Conservation (phyloP, 169 alveolate species). For the Besnoitia besnoiti region DNA sequence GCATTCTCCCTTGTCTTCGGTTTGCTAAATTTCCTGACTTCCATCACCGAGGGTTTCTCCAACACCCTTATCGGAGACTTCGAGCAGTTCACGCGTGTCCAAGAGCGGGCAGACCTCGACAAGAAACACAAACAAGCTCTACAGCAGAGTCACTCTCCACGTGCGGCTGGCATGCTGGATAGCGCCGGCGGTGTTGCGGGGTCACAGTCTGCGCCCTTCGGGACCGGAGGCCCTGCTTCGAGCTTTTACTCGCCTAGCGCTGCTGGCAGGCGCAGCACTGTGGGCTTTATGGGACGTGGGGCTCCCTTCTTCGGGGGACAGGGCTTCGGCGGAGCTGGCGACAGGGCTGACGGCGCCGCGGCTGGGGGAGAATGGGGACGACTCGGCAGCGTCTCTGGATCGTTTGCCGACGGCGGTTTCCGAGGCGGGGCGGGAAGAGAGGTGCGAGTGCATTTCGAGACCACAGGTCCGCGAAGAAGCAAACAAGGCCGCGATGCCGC, state of each 20-base stretch:
- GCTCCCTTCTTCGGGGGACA: not conserved
- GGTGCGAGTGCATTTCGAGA: not conserved
- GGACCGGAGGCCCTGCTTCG: not conserved
- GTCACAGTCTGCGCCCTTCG: not conserved
- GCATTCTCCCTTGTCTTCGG: slow-evolving; percentile 87
- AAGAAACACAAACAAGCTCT: slow-evolving; percentile 55
- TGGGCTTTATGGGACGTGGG: not conserved
- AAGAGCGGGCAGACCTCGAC: slow-evolving; percentile 79
- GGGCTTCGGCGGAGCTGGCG: not conserved
- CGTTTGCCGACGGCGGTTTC: not conserved
- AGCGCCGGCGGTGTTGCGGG: not conserved
- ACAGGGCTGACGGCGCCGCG: slow-evolving; percentile 27
- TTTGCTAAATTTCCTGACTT: slow-evolving; percentile 82
- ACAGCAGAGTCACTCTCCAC: not conserved
- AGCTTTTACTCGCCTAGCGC: not conserved
- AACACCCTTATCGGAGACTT: slow-evolving; percentile 90
- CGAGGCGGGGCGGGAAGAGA: not conserved
- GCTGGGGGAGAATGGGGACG: slow-evolving; percentile 1
- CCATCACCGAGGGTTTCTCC: slow-evolving; percentile 90
- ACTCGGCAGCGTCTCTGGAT: not conserved
- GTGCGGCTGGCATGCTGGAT: not conserved
- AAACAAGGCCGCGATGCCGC: not conserved
- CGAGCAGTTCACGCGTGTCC: slow-evolving; percentile 88
- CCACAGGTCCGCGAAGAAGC: not conserved
- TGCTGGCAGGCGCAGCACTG: not conserved